Evolutionary conservation across 2,329 filamentous ascomycete genomes (phyloP), one percentile per base, ranked within the genome.

Genomic region (Cladophialophora yegresii): DNA sequence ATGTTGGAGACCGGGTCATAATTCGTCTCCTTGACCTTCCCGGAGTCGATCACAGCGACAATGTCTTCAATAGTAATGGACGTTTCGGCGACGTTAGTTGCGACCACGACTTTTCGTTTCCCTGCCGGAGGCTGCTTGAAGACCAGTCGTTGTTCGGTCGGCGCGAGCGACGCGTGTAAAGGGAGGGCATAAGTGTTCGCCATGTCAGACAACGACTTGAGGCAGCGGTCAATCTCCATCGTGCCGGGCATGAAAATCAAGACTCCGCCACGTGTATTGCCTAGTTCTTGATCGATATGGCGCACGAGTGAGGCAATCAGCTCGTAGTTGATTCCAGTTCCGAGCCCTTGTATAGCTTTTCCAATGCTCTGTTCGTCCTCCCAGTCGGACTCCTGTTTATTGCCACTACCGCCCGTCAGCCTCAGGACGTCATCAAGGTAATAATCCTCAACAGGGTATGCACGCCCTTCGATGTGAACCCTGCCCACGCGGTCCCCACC

Each of bases 11-110:
- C 85, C 0, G 92, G 87, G 75, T 98, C 95, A 72, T 93, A 98
- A 74, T 91, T 93, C 0, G 93, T 99, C 77, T 99, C 93, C 74
- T 99, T 99, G 65, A 99, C 95, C 59, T 92, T 88, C 30, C 95
- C 95, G 10, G 90, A 95, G 75, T 99, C 95, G 68, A 99, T 93
- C 53, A 99, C 95, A 1, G 91, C 93, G 2, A 98, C 90, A 59
- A 99, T 91, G 74, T 99, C 95, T 74, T 97, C 93, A 65, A 99
- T 99, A 0, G 95, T 99, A 75, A 99, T 98, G 1, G 95, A 98
- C 0, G 95, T 99, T 76, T 99, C 95, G 1, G 95, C 95, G 2
- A 99, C 93, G 72, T 99, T 99, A 51, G 95, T 99, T 0, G 95
- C 91, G 6, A 93, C 91, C 36, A 99, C 90, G 12, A 99, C 86